Percentiles rank a stretch among this genome's conserved stretches.
Evolutionary conservation across 805 yeast species (phyloP).

Genomic region (Teunomyces stri): DNA sequence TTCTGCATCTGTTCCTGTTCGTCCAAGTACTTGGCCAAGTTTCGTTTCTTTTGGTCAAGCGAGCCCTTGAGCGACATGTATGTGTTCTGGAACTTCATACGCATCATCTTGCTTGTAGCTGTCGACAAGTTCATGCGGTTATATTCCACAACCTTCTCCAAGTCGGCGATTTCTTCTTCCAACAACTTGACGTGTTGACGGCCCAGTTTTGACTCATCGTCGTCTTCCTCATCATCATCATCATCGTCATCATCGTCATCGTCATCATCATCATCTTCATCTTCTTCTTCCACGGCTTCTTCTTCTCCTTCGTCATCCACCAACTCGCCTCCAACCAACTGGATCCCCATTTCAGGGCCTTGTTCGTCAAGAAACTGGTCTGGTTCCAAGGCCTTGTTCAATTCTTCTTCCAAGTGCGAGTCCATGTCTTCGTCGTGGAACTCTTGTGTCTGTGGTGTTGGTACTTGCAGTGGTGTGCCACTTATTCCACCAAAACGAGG

Average conservation of each 20-base stretch:
- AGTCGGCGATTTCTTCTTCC: conserved; percentile 80
- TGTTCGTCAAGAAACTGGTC: conserved; percentile 16
- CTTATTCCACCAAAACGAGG: conserved; percentile 19
- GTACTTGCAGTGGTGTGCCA: conserved; percentile 24
- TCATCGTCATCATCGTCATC: conserved; percentile 53
- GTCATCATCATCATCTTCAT: conserved; percentile 55
- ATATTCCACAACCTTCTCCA: conserved; percentile 71
- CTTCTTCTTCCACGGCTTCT: conserved; percentile 54
- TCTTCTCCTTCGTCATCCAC: conserved; percentile 48
- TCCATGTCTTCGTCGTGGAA: conserved; percentile 20
- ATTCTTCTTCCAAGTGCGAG: conserved; percentile 51
- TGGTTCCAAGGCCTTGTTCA: conserved; percentile 49
- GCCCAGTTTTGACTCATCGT: conserved; percentile 51
- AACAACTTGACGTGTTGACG: conserved; percentile 62
- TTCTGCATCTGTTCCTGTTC: conserved; percentile 26
- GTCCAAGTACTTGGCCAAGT: conserved; percentile 40
- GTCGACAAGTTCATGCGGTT: conserved; percentile 70
- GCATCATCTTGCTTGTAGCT: conserved; percentile 80
- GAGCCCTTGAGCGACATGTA: conserved; percentile 77
- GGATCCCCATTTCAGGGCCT: conserved; percentile 32
- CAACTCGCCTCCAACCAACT: conserved; percentile 28
- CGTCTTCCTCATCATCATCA: conserved; percentile 48
- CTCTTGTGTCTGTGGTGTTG: conserved; percentile 17
- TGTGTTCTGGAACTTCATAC: conserved; percentile 80
- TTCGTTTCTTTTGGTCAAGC: conserved; percentile 73